Conservation (phyloP, 1,284 basidiomycete species). For the Melanopsichium pennsylvanicum region DNA sequence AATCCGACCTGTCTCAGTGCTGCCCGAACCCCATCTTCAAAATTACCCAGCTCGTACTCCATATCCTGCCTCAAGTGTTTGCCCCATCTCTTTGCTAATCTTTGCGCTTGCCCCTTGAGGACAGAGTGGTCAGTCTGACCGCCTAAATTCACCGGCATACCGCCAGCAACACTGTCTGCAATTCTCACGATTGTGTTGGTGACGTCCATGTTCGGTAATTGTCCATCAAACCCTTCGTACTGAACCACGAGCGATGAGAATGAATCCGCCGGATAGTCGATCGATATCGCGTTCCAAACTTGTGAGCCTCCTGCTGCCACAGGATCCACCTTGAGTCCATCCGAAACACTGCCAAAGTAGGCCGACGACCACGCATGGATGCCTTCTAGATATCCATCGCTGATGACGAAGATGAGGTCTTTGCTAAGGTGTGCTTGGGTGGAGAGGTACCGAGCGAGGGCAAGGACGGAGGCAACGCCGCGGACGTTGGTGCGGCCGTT, state of each 20-base stretch:
- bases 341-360: slow-evolving; percentile 77
- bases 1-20: slow-evolving; percentile 16
- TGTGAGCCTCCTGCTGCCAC: slow-evolving; percentile 66
- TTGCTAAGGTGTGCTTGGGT: slow-evolving; percentile 53
- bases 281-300: slow-evolving; percentile 86
- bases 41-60: slow-evolving; percentile 26
- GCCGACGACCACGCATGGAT: slow-evolving; percentile 88
- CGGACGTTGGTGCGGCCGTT: slow-evolving; percentile 78
- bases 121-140: not conserved
- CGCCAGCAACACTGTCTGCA: slow-evolving; percentile 73
- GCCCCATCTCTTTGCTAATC: slow-evolving; percentile 1
- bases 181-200: slow-evolving; percentile 83
- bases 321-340: slow-evolving; percentile 74
- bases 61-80: slow-evolving; percentile 10
- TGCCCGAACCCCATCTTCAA: slow-evolving; percentile 22
- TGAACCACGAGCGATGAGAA: slow-evolving; percentile 91
- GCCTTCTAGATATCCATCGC: slow-evolving; percentile 87
- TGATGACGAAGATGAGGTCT: slow-evolving; percentile 87
- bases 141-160: slow-evolving; percentile 19
- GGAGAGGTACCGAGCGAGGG: slow-evolving; percentile 81
- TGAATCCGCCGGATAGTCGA: slow-evolving; percentile 96
- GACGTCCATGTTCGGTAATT: slow-evolving; percentile 93
- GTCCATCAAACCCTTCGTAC: slow-evolving; percentile 93
- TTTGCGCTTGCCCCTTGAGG: slow-evolving; percentile 10
- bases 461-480: slow-evolving; percentile 82